A percentile compares a stretch with the other conserved stretches of the same genome.
phyloP scores from a whole-genome alignment of 768 basidiomycete genomes.

The Pisolithus orientalis region DNA sequence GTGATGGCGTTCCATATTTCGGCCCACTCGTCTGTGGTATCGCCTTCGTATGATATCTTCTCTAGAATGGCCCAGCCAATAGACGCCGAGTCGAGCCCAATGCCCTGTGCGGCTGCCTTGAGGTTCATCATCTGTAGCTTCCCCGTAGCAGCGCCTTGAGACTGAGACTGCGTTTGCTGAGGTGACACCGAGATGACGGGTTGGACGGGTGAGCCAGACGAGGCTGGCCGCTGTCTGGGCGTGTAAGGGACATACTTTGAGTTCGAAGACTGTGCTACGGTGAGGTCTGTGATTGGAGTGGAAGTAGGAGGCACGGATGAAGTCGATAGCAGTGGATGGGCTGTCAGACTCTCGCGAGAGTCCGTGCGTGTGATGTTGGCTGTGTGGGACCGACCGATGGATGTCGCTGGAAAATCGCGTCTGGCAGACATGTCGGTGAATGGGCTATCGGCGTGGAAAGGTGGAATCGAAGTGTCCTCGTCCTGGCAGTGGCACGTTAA shows the following conservation, averaged over 20 bases:
- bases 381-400: slow-evolving; percentile 48
- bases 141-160: slow-evolving; percentile 55
- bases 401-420: slow-evolving; percentile 46
- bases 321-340: slow-evolving; percentile 13
- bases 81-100: slow-evolving; percentile 58
- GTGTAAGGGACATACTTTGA: slow-evolving; percentile 74
- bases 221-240: slow-evolving; percentile 57
- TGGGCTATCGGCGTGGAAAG: not conserved
- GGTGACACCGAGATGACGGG: slow-evolving; percentile 31
- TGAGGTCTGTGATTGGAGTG: slow-evolving; percentile 27
- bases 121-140: slow-evolving; percentile 69
- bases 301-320: slow-evolving; percentile 70
- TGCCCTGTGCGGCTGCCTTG: slow-evolving; percentile 62
- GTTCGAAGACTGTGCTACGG: slow-evolving; percentile 5
- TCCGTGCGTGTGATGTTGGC: slow-evolving; percentile 34
- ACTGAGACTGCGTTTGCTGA: slow-evolving; percentile 40
- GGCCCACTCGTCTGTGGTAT: slow-evolving; percentile 55
- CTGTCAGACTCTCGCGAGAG: slow-evolving; percentile 45
- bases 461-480: not conserved
- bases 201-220: slow-evolving; percentile 38
- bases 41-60: slow-evolving; percentile 49
- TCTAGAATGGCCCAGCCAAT: slow-evolving; percentile 78
- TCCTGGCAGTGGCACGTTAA: too few species aligned
- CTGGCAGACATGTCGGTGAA: slow-evolving; percentile 27
- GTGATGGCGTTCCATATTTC: slow-evolving; percentile 63